Base-by-base conservation (phyloP, 2,329 filamentous ascomycete species). In the Amauroascus niger region DNA sequence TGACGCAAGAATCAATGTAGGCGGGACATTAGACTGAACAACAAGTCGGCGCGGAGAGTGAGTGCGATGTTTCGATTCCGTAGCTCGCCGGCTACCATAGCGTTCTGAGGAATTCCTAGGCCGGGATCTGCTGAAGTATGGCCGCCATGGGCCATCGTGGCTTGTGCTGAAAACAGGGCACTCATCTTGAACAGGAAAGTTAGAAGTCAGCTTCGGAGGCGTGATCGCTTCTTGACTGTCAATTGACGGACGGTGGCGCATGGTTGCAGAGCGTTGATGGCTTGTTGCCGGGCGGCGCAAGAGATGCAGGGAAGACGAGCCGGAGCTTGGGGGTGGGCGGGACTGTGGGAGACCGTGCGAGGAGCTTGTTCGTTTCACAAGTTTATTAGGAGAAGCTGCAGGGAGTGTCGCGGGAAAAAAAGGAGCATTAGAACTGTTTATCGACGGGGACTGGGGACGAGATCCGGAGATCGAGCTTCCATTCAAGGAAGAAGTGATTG, bases 241-340 rank as follows among this genome's bases (percentile, higher is more conserved):
- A 26, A 65, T 63, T n/a, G 64, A 68, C 37, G 68, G 65, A 39
- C 69, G 71, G 52, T 73, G 68, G 55, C 75, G 74, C 56, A 79
- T 69, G 7, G 76, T 77, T 44, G 76, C 76, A 24, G 77, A 79
- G 50, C 81, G 72, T 63, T 83, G 79, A 64, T 83, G 78, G 65
- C 81, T 83, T 11, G 81, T 84, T 14, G 79, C 79, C 44, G 81
- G 81, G 55, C 81, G 74, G 54, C 76, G 75, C 53, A 82, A 71
- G 22, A 73, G 72, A 4, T 76, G 30, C 13, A 52, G 69, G n/a
- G 75, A 66, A 54, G n/a, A n/a, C n/a, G 74, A 71, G 20, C 67
- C 69, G 32, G 72, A 62, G 22, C 61, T 64, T 7, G 66, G 64
- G 14, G 57, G 54, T 46, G 63, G 60, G 11, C 69, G 63, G 11